These are phyloP conservation scores for Hericium rajendrae DNA, from an alignment of 768 basidiomycete species.

Conservation along the genomic window DNA sequence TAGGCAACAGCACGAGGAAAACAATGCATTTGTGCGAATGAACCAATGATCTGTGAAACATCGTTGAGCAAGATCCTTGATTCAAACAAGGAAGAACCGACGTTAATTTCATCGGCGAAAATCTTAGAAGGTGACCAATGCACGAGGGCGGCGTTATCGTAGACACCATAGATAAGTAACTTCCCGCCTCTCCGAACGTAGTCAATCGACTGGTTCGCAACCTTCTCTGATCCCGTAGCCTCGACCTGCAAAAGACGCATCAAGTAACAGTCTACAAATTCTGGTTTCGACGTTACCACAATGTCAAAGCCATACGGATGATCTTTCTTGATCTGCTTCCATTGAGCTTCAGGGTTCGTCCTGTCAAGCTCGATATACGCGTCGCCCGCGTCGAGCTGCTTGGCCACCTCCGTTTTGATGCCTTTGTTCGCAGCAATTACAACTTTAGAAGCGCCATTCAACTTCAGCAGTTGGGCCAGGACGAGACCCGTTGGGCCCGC, in stretches of 20 bases:
- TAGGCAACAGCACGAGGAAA: conserved; percentile 89
- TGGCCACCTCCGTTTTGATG: conserved; percentile 83
- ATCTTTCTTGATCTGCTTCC: conserved; percentile 69
- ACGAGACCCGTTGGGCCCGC: conserved; percentile 16
- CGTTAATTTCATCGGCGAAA: conserved; percentile 60
- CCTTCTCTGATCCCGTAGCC: conserved; percentile 74
- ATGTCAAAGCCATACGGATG: conserved; percentile 87
- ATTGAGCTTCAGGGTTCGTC: conserved; percentile 63
- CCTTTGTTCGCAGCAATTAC: conserved; percentile 87
- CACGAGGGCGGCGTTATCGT: conserved; percentile 75
- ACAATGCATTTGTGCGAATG: conserved; percentile 82
- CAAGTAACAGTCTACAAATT: background rate
- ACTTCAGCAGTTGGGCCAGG: conserved; percentile 46
- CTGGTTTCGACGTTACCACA: conserved; percentile 30
- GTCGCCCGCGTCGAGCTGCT: conserved; percentile 67
- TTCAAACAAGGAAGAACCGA: conserved; percentile 11
- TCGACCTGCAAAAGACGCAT: conserved; percentile 27
- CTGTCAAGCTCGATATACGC: conserved; percentile 83
- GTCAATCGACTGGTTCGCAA: conserved; percentile 82
- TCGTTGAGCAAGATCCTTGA: background rate
- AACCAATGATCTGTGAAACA: conserved; percentile 67
- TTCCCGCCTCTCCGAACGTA: conserved; percentile 83
- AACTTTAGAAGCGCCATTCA: conserved; percentile 74
- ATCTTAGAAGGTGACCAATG: conserved; percentile 85
- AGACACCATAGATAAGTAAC: conserved; percentile 85